Base-by-base conservation (phyloP, 495 filamentous ascomycete species). In the Aspergillus cristatus region DNA sequence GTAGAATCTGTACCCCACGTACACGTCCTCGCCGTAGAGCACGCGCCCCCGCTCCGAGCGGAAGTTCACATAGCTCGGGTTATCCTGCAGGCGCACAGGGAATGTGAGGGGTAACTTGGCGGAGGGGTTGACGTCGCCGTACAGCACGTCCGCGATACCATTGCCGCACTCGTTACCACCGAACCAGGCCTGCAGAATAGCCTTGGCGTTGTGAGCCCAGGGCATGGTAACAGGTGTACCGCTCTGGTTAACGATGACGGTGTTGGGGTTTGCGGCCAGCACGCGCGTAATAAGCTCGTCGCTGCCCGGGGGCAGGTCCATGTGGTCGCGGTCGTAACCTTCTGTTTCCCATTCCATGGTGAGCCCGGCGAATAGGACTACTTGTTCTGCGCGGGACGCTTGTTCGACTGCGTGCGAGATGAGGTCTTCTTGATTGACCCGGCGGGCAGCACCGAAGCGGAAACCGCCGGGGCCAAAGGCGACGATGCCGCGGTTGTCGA, bases 321-420 rank as follows among this genome's bases (percentile, higher is more conserved):
- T 89, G 37, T 76, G 76, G 38, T 80, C 71, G n/a, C 85, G 74
- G 55, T 93, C 86, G 43, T 86, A 80, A 15, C 87, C 87, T 53
- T 93, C 87, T 13, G 81, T 85, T 54, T 93, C 86, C 86, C 86
- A 93, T 53, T 94, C 87, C 30, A 71, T 74, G 49, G 85, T 84
- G 11, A 93, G 68, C 2, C 87, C 87, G 14, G 85, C 82, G 47
- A 86, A 76, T 7, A 93, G 68, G 34, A 93, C 70, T 6, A 84
- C 87, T 18, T 87, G 78, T 37, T 90, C 82, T 1, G 74, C 73
- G 18, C 70, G 62, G 37, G 63, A 64, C 5, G 84, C 84, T 10
- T 81, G 57, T 6, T 67, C 57, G 18, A 78, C 75, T 1, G 84
- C 84, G 26, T 78, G 63, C 11, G 65, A 52, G 28, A 86, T 72